These are phyloP conservation scores for Penicillium fimorum DNA, from an alignment of 495 filamentous ascomycete genomes.

Conservation along the genomic window DNA sequence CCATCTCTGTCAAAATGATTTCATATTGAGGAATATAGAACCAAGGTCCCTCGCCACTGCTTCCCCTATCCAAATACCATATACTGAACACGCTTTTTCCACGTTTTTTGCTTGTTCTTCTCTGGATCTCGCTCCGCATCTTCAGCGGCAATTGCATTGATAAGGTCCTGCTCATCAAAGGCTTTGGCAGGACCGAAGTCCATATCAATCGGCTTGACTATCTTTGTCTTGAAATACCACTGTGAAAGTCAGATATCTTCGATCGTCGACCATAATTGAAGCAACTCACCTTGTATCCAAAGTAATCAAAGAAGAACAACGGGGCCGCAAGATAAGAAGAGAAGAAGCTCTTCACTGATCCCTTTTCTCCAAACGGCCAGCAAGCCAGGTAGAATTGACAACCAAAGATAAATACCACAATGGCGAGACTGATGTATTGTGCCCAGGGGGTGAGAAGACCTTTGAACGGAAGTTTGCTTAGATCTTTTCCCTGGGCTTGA, in stretches of 20 bases:
- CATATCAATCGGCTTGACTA: slow-evolving; percentile 26
- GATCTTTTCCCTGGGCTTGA: slow-evolving; percentile 51
- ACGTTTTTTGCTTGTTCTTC: slow-evolving; percentile 5
- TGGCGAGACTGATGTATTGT: slow-evolving; percentile 53
- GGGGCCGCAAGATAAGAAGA: slow-evolving; percentile 32
- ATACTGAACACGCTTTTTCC: slow-evolving; percentile 21
- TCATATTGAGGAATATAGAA: neutral
- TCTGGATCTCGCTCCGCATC: neutral
- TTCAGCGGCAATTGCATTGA: slow-evolving; percentile 13
- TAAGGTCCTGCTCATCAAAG: slow-evolving; percentile 30
- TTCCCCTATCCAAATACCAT: slow-evolving; percentile 18
- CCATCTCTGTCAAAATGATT: neutral
- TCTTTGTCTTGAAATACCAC: slow-evolving; percentile 26
- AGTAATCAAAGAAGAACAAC: slow-evolving; percentile 30
- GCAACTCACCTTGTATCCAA: slow-evolving; percentile 26
- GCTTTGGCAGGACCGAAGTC: slow-evolving; percentile 24
- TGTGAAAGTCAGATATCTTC: neutral
- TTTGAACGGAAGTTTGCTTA: slow-evolving; percentile 53
- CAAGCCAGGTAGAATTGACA: slow-evolving; percentile 56
- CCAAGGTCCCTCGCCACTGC: neutral
- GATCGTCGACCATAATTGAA: neutral
- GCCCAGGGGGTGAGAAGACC: slow-evolving; percentile 58
- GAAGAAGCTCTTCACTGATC: slow-evolving; percentile 30
- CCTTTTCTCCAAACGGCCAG: slow-evolving; percentile 33
- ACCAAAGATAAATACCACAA: slow-evolving; percentile 61